Evolutionary conservation across 768 basidiomycete species (phyloP).

Genomic region (Epithele typhae): DNA sequence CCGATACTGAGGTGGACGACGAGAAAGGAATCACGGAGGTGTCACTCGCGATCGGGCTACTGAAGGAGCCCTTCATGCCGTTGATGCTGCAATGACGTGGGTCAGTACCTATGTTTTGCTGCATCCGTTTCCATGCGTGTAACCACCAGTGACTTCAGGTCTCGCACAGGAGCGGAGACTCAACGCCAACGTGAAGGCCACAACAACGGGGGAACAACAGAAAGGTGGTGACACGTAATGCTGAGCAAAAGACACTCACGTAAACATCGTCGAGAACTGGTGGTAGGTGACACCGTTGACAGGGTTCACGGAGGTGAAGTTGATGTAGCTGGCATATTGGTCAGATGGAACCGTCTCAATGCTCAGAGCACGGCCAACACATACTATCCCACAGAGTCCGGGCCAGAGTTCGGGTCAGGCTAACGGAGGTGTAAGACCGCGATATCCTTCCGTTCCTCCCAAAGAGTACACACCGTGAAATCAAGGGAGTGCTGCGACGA

Average conservation of each 20-base stretch:
- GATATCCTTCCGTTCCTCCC: no score
- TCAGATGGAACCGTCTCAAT: no score
- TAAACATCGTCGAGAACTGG: constrained; percentile 49
- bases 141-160: no score
- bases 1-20: constrained; percentile 25
- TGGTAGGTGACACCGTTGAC: constrained; percentile 14
- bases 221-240: not conserved
- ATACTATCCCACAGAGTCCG: constrained; percentile 55
- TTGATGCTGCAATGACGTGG: no score
- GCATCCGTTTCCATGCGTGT: no score
- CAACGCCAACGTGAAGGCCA: no score
- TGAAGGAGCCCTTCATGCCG: constrained; percentile 58
- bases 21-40: constrained; percentile 40
- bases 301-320: constrained; percentile 42
- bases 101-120: no score
- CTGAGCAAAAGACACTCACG: constrained; percentile 32
- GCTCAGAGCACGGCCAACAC: not conserved
- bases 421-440: no score
- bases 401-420: constrained; percentile 54
- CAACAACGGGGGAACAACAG: no score
- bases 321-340: constrained; percentile 47
- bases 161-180: no score
- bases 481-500: constrained; percentile 39
- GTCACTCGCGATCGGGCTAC: constrained; percentile 43
- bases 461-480: constrained; percentile 54